A percentile compares a stretch with the other conserved stretches of the same genome.
Evolutionary conservation across 148 eudicot genomes (phyloP).

Genomic region (Rhododendron henanense): DNA sequence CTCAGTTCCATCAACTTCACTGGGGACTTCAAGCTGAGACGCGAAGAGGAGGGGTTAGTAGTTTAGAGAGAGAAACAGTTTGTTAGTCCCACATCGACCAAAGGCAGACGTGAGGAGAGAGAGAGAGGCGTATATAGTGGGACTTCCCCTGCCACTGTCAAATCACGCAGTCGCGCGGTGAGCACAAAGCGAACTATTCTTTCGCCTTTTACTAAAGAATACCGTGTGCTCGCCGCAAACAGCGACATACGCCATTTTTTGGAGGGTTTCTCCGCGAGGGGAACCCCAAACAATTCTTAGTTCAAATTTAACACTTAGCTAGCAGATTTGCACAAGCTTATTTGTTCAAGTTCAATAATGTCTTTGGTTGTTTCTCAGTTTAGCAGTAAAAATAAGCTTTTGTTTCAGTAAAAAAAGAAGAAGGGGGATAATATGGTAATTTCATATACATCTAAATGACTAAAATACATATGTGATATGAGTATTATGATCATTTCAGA

Average conservation of each 20-base stretch:
- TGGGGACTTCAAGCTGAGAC: too few species aligned
- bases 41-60: neutral
- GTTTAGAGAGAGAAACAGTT: neutral
- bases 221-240: constrained; percentile 19
- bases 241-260: constrained; percentile 18
- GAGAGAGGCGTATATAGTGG: neutral
- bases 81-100: neutral
- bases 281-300: neutral
- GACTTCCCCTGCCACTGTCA: accelerated
- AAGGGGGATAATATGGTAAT: too few species aligned
- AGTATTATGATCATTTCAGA: too few species aligned
- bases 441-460: too few species aligned
- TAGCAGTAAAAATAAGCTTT: too few species aligned
- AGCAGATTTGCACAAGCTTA: too few species aligned
- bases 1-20: too few species aligned
- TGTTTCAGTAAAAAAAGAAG: too few species aligned
- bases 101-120: neutral
- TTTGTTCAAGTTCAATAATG: too few species aligned
- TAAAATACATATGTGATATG: too few species aligned
- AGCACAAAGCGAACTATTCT: constrained; percentile 28
- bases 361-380: too few species aligned
- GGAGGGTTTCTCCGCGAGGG: neutral
- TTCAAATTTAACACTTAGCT: too few species aligned
- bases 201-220: constrained; percentile 31
- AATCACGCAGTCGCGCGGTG: constrained; percentile 12